Evolutionary conservation across 2,329 filamentous ascomycete species (phyloP).

Genomic region (Alternaria sp.): DNA sequence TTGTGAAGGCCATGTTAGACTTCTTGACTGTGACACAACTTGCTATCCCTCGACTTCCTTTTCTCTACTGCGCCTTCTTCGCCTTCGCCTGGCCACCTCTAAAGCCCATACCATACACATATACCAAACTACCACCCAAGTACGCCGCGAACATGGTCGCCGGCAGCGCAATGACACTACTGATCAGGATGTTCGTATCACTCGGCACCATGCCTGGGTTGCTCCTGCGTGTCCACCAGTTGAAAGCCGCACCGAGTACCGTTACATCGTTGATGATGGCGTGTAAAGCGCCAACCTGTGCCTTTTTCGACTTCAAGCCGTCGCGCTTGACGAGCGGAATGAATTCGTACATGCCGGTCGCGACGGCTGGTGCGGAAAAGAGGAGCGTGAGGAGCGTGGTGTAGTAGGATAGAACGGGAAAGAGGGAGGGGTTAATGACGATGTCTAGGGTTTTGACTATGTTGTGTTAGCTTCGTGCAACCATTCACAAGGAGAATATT

Average conservation of each 20-base stretch:
- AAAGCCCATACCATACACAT: constrained; percentile 58
- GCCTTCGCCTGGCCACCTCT: constrained; percentile 34
- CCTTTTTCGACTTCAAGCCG: constrained; percentile 54
- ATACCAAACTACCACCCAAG: constrained; percentile 56
- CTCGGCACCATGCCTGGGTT: constrained; percentile 48
- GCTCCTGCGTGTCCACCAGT: constrained; percentile 55
- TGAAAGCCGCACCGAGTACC: constrained; percentile 51
- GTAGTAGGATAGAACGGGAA: constrained; percentile 56
- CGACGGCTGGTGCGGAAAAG: constrained; percentile 44
- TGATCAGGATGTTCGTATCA: constrained; percentile 50
- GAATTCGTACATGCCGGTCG: constrained; percentile 50
- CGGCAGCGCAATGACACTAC: constrained; percentile 46
- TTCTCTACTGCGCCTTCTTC: constrained; percentile 38
- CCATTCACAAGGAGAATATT: neutral
- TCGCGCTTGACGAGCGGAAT: constrained; percentile 55
- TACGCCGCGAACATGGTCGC: constrained; percentile 54
- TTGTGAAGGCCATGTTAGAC: neutral
- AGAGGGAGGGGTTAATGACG: constrained; percentile 39
- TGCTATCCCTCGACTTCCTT: neutral
- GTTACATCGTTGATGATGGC: constrained; percentile 56
- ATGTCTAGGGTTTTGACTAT: constrained; percentile 43
- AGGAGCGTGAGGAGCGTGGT: constrained; percentile 54
- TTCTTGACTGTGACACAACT: neutral
- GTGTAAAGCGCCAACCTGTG: constrained; percentile 54
- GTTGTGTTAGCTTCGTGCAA: constrained; percentile 5